Base-by-base conservation (phyloP, 2,329 filamentous ascomycete genomes). In the Pseudogymnoascus sp. region DNA sequence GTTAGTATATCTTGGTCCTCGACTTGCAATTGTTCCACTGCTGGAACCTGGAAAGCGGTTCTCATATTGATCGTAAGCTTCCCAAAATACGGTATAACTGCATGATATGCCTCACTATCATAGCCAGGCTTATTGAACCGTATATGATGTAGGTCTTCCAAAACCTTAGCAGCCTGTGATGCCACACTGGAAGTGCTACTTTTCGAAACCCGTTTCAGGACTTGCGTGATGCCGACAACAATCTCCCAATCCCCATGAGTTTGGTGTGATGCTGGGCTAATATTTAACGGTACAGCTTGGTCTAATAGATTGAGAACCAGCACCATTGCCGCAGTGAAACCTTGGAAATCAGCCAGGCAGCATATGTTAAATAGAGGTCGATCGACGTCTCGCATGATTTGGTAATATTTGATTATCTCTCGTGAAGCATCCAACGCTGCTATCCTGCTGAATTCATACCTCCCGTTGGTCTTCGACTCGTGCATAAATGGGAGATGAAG, bases 401-500 rank as follows among this genome's bases (percentile, higher is more conserved):
- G 71, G 64, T 78, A 80, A 9, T 71, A 64, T 13, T 64, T 62
- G 24, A 79, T 71, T 59, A 76, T 72, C 36, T 74, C 72, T 54
- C 77, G 72, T 9, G 77, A 72, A 1, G 76, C 75, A 35, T 77
- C 73, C 21, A 80, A 66, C 1, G 75, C 74, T 10, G 71, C 67
- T 6, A 68, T 63, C 35, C 74, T 73, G 41, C 73, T 79, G 61
- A 74, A 72, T 59, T 73, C 70, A 62, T 74, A 78, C 39, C 67
- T 68, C 24, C 68, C 66, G 24, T 79, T 72, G 2, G 64, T 59
- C 5, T 70, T 69, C 0, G 73, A 71, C 60, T 74, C 73, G 11
- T 78, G 68, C 71, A 79, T 76, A 62, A 78, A 78, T 0, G 78
- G 78, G 40, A 80, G 68, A 63, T 81, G 78, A 10, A 80, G 67